Percentiles rank a stretch among this genome's conserved stretches.
phyloP scores from a whole-genome alignment of 2,329 filamentous ascomycete genomes.

The Amesomyces nigricolor region DNA sequence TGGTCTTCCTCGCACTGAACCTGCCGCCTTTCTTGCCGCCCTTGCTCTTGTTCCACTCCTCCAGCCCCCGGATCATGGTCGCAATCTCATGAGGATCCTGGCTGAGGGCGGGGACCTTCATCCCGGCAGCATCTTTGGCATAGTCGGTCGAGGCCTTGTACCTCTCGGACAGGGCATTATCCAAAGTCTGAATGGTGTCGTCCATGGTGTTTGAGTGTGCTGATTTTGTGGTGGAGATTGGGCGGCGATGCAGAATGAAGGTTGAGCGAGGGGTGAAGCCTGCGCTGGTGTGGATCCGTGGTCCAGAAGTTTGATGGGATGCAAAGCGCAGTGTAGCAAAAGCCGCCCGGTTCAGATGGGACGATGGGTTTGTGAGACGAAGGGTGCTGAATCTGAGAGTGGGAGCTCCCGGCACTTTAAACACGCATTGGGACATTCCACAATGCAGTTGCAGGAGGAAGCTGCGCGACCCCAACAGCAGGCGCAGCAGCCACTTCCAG shows the following conservation, averaged over 20 bases:
- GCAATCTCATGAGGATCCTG: constrained; percentile 67
- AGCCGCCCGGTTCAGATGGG: background rate
- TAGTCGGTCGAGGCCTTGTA: constrained; percentile 26
- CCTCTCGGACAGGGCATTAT: constrained; percentile 15
- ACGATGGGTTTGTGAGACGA: background rate
- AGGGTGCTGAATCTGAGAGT: too few relatives aligned
- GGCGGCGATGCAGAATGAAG: constrained; percentile 6
- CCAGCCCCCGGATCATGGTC: constrained; percentile 59
- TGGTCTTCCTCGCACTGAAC: constrained; percentile 75
- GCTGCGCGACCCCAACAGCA: background rate
- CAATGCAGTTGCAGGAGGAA: background rate
- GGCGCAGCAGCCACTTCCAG: background rate
- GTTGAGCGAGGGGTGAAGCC: constrained; percentile 10
- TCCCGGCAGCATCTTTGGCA: constrained; percentile 29
- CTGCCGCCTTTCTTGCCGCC: constrained; percentile 45
- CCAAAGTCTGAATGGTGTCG: constrained; percentile 6
- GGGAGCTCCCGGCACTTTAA: constrained; percentile 5
- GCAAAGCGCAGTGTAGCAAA: background rate
- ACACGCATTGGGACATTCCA: background rate
- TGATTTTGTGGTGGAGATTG: constrained; percentile 8
- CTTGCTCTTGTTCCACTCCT: constrained; percentile 50
- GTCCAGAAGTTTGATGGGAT: background rate
- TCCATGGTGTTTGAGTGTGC: constrained; percentile 19
- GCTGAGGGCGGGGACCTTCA: constrained; percentile 53
- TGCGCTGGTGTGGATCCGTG: constrained; percentile 15